Percentiles rank a stretch among this genome's conserved stretches.
These are phyloP conservation scores for Medicago ruthenica DNA, from an alignment of 306 rosid genomes.

Conservation along the genomic window DNA sequence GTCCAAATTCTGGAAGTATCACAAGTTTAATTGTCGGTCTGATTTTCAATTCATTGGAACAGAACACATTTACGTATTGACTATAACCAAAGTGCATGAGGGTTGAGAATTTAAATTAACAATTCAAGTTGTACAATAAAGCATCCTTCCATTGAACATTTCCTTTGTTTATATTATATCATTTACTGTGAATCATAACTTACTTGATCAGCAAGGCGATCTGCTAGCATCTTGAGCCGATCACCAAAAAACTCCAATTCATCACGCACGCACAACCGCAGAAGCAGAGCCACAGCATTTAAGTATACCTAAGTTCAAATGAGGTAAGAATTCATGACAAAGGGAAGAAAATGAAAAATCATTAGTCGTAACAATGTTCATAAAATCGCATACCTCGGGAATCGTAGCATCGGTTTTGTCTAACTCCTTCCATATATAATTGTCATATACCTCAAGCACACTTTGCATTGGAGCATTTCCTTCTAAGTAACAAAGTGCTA, in stretches of 20 bases:
- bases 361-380: slow-evolving; percentile 15
- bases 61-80: not conserved
- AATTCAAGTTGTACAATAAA: not conserved
- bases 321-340: slow-evolving; percentile 28
- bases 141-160: slow-evolving; percentile 5
- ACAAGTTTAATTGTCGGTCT: not conserved
- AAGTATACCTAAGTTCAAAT: slow-evolving; percentile 69
- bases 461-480: slow-evolving; percentile 67
- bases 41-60: slow-evolving; percentile 2
- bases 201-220: slow-evolving; percentile 64
- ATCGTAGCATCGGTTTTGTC: slow-evolving; percentile 59
- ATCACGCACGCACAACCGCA: slow-evolving; percentile 71
- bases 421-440: slow-evolving; percentile 84
- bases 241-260: slow-evolving; percentile 55
- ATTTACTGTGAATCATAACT: slow-evolving; percentile 41
- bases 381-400: slow-evolving; percentile 60
- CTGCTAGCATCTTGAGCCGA: slow-evolving; percentile 63
- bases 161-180: slow-evolving; percentile 21
- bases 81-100: not conserved
- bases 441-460: slow-evolving; percentile 70
- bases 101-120: slow-evolving; percentile 23
- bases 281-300: slow-evolving; percentile 76
- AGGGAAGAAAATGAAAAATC: slow-evolving; percentile 4
- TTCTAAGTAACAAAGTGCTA: slow-evolving; percentile 89
- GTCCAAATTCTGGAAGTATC: not conserved